These are phyloP conservation scores for Pseudonectria buxi DNA, from an alignment of 2,329 filamentous ascomycete genomes.

Conservation along the genomic window DNA sequence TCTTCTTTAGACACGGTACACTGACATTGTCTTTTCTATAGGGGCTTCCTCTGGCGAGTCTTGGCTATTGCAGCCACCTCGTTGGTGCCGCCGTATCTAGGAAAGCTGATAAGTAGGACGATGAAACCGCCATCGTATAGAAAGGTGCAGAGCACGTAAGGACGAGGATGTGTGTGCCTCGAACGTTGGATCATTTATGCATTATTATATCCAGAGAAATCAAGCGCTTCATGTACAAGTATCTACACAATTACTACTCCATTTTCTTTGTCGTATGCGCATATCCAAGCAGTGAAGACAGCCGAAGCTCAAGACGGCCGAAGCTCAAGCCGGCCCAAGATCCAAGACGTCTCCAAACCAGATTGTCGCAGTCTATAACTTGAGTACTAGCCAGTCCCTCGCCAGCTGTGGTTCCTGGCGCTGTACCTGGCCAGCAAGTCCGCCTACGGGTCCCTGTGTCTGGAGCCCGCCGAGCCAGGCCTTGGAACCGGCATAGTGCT, in stretches of 20 bases:
- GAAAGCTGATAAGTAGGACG: constrained; percentile 74
- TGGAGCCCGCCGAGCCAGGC: constrained; percentile 66
- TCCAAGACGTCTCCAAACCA: background rate
- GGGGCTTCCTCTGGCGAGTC: constrained; percentile 86
- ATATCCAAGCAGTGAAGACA: no score
- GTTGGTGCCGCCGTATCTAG: constrained; percentile 78
- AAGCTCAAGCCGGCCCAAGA: no score
- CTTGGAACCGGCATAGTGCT: constrained; percentile 72
- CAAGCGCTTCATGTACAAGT: constrained; percentile 10
- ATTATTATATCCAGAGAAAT: constrained; percentile 9
- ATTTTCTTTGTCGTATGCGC: constrained; percentile 7
- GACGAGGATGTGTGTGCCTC: constrained; percentile 6
- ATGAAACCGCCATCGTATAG: constrained; percentile 91
- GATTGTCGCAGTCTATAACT: constrained; percentile 36
- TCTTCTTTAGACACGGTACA: background rate
- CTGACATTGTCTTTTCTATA: constrained; percentile 26
- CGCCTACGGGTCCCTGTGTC: constrained; percentile 66
- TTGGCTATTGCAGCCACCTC: constrained; percentile 72
- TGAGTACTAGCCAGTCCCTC: constrained; percentile 46
- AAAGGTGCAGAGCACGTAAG: constrained; percentile 71
- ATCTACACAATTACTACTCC: constrained; percentile 8
- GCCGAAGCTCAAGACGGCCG: no score
- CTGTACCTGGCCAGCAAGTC: constrained; percentile 57
- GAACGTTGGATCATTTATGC: constrained; percentile 14
- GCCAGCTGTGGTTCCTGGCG: constrained; percentile 32